Percentiles rank a stretch among this genome's conserved stretches.
Conservation (phyloP, 2,329 filamentous ascomycete species). For the Diaporthe aspalathi region DNA sequence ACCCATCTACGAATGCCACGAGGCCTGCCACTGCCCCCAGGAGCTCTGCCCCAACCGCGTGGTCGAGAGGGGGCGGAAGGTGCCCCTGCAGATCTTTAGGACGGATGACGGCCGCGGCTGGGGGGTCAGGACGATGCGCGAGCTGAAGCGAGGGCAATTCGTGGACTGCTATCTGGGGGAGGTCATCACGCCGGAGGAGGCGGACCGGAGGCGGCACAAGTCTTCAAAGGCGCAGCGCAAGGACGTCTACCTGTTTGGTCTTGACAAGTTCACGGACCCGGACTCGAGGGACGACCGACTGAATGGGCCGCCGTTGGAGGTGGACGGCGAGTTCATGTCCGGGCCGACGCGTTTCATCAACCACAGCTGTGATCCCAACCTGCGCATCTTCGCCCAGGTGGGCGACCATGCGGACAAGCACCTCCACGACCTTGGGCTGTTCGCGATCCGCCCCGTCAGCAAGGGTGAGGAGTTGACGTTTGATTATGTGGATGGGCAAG, state of each 20-base stretch:
- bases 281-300: slow-evolving; percentile 67
- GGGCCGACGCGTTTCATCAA: slow-evolving; percentile 86
- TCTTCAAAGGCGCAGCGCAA: slow-evolving; percentile 71
- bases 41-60: slow-evolving; percentile 77
- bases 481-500: slow-evolving; percentile 78
- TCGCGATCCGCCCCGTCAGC: slow-evolving; percentile 74
- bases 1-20: slow-evolving; percentile 85
- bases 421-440: slow-evolving; percentile 82
- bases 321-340: slow-evolving; percentile 80
- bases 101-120: slow-evolving; percentile 77
- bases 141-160: slow-evolving; percentile 79
- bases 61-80: slow-evolving; percentile 77
- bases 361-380: slow-evolving; percentile 83
- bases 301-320: slow-evolving; percentile 66
- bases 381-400: slow-evolving; percentile 82
- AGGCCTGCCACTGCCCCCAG: slow-evolving; percentile 72
- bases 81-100: slow-evolving; percentile 81
- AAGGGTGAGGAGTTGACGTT: slow-evolving; percentile 80
- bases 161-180: slow-evolving; percentile 84
- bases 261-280: slow-evolving; percentile 81
- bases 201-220: slow-evolving; percentile 70
- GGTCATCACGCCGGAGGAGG: slow-evolving; percentile 73
- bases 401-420: slow-evolving; percentile 80
- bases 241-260: slow-evolving; percentile 81
- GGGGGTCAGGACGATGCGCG: slow-evolving; percentile 75